Conservation (phyloP, 2,329 filamentous ascomycete species). For the Talaromyces marneffei region DNA sequence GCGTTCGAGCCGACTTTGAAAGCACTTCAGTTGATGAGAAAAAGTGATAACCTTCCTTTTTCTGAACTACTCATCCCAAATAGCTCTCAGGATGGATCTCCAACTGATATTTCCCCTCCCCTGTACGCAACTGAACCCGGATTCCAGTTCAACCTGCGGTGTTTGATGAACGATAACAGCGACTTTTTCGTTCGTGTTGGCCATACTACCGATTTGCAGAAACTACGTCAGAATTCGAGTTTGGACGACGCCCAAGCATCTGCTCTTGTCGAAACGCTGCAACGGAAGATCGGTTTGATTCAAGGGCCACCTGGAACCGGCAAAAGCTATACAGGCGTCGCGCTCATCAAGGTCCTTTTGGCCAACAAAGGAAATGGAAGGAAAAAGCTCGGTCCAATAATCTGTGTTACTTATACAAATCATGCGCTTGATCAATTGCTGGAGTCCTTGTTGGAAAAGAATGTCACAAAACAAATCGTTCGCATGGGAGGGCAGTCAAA, state of each 20-base stretch:
- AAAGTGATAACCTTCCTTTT: slow-evolving; percentile 45
- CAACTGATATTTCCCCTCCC: slow-evolving; percentile 41
- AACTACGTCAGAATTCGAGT: slow-evolving; percentile 32
- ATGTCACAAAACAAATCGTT: slow-evolving; percentile 42
- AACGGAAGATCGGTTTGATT: slow-evolving; percentile 53
- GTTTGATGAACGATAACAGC: slow-evolving; percentile 22
- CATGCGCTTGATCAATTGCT: slow-evolving; percentile 52
- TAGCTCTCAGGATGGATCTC: neutral
- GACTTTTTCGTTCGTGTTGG: slow-evolving; percentile 24
- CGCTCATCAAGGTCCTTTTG: slow-evolving; percentile 48
- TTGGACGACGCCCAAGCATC: slow-evolving; percentile 50
- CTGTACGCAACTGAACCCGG: slow-evolving; percentile 45
- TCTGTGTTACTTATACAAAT: slow-evolving; percentile 48
- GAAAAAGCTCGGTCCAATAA: slow-evolving; percentile 40
- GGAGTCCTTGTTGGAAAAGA: slow-evolving; percentile 2
- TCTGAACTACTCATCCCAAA: slow-evolving; percentile 36
- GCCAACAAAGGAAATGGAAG: slow-evolving; percentile 21
- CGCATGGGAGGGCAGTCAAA: slow-evolving; percentile 54
- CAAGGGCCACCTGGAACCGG: slow-evolving; percentile 68
- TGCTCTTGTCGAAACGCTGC: slow-evolving; percentile 51
- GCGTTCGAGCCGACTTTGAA: slow-evolving; percentile 54
- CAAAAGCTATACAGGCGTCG: slow-evolving; percentile 57
- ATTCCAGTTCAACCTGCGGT: slow-evolving; percentile 44
- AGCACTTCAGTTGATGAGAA: slow-evolving; percentile 51
- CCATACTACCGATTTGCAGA: slow-evolving; percentile 25